Evolutionary conservation across 352 stramenopile species (phyloP), one percentile per base, ranked within the genome.

Genomic region (Phytophthora sansomeana): DNA sequence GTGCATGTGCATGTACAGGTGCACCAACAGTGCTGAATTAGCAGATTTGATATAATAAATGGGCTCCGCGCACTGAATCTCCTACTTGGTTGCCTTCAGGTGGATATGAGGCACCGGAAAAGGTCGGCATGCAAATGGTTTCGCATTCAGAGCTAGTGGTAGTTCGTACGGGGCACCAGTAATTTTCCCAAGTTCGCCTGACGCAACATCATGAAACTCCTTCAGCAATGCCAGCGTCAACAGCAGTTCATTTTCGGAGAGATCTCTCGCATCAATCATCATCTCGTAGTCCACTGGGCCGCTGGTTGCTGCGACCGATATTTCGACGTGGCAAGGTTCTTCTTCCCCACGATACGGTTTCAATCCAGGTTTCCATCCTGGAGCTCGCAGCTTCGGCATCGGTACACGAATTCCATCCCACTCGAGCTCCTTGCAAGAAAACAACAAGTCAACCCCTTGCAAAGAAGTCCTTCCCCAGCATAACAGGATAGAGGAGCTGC

Each of bases 381-480:
- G 17, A 32, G n/a, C 36, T 21, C 16, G 50, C 6, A 17, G 14
- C 8, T 38, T 58, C 39, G 50, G 51, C 51, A 58, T 58, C 1
- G 51, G 35, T 7, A 48, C 51, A 24, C 49, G 49, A 10, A 57
- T 21, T 5, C 35, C 50, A 21, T 48, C 24, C 36, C 50, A 48
- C 26, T 48, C 50, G 2, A 57, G 19, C 13, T 57, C 19, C 8
- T 38, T 46, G 24, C 6, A 38, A 8, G 50, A 57, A 24, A 47
- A 57, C 24, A 57, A 10, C 21, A 57, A 11, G 35, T 57, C 50
- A 17, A 57, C 38, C 36, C 11, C 50, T 33, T 57, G 35, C 19
- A 14, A 57, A 47, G 50, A 57, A 47, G 33, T 57, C 19, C 50
- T 47, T 57, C 50, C 50, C 50, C 50, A 57, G 13, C 35, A 57